Percentiles rank a stretch among this genome's conserved stretches.
Evolutionary conservation across 176 grass and related monocot genomes (phyloP).

Genomic region (Oryza meridionalis): DNA sequence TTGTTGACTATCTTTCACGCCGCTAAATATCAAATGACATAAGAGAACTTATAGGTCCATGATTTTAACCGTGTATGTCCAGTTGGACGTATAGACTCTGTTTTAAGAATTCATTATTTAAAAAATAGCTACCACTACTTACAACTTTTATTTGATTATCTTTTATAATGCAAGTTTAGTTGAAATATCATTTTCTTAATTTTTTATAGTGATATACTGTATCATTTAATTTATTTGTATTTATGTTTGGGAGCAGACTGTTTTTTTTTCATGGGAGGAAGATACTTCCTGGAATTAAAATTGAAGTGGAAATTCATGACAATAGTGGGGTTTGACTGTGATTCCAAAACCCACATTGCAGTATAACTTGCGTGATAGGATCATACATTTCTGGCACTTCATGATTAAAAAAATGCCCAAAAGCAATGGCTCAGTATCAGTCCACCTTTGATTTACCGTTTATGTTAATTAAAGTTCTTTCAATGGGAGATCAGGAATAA

Average conservation of each 20-base stretch:
- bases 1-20: too few relatives aligned
- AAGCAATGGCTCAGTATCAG: neutral
- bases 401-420: neutral
- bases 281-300: too few relatives aligned
- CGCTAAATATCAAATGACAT: too few relatives aligned
- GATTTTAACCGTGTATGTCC: too few relatives aligned
- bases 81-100: too few relatives aligned
- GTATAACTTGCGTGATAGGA: neutral
- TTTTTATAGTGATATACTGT: neutral
- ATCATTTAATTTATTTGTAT: neutral
- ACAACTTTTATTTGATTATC: too few relatives aligned
- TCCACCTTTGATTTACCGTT: neutral
- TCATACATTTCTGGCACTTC: neutral
- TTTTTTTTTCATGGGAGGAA: neutral
- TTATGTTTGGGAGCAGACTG: neutral
- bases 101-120: too few relatives aligned
- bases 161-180: neutral
- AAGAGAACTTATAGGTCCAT: too few relatives aligned
- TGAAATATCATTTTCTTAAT: too few relatives aligned
- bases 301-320: neutral
- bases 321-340: neutral
- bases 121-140: too few relatives aligned
- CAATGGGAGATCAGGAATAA: conserved; percentile 6
- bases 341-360: neutral
- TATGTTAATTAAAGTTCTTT: neutral